These are phyloP conservation scores for Porcisia hertigi DNA, from an alignment of 208 protist species.

Conservation along the genomic window DNA sequence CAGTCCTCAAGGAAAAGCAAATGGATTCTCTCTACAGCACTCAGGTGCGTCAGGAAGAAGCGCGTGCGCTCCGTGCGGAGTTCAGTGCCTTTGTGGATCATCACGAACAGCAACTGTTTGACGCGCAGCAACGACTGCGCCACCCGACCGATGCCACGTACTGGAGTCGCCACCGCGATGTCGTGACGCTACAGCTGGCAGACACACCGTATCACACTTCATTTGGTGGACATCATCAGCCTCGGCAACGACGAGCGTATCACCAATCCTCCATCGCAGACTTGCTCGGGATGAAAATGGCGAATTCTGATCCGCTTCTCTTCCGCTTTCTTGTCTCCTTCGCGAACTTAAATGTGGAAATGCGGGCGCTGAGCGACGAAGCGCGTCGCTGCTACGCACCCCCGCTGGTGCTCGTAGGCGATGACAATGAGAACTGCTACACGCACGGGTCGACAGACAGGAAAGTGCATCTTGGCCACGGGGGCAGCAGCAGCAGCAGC, in stretches of 20 bases:
- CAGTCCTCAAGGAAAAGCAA: not conserved
- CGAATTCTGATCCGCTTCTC: slow-evolving; percentile 40
- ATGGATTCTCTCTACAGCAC: slow-evolving; percentile 27
- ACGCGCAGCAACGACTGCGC: slow-evolving; percentile 52
- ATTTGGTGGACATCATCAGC: slow-evolving; percentile 13
- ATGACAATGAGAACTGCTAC: slow-evolving; percentile 37
- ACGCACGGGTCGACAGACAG: not conserved
- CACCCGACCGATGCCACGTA: slow-evolving; percentile 48
- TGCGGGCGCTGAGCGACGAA: slow-evolving; percentile 51
- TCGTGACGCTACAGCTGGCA: slow-evolving; percentile 35
- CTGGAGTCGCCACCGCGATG: slow-evolving; percentile 50
- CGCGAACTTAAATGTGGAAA: slow-evolving; percentile 39
- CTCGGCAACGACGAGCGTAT: slow-evolving; percentile 15
- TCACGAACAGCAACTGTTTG: slow-evolving; percentile 61
- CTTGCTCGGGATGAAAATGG: slow-evolving; percentile 26
- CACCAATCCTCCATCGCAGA: slow-evolving; percentile 45
- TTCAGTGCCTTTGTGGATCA: slow-evolving; percentile 47
- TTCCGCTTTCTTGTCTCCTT: slow-evolving; percentile 48
- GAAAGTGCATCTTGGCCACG: not conserved
- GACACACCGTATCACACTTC: slow-evolving; percentile 10
- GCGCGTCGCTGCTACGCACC: slow-evolving; percentile 36
- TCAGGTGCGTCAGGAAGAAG: slow-evolving; percentile 23
- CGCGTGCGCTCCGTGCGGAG: slow-evolving; percentile 13
- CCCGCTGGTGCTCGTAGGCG: slow-evolving; percentile 52
- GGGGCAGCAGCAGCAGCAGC: not conserved